Base-by-base conservation (phyloP, 176 grass and related monocot genomes). In the Carex parvula region DNA sequence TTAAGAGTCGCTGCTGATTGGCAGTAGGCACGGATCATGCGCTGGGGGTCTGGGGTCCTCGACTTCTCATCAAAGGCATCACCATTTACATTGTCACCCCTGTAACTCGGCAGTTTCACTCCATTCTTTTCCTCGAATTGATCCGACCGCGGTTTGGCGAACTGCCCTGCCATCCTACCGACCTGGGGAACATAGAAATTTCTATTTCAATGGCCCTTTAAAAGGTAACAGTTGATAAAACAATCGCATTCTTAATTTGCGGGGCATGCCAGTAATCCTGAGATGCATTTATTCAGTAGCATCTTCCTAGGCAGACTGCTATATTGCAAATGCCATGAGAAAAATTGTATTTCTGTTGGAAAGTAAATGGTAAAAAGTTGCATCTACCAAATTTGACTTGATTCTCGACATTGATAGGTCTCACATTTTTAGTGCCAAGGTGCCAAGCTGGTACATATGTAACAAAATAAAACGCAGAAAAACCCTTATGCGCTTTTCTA, bases 161-260 rank as follows among this genome's bases (percentile, higher is more conserved):
- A 98, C 84, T 98, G 96, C 2, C 93, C 96, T 16, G 96, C 96
- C 96, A 98, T 98, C 80, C 96, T 87, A 62, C 96, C 96, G 30
- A 95, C 89, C 96, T 95, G 55, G 6, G 5, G 11, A 67, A 82
- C 33, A 82, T 15, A 29, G 1, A 81, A 44, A 62, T 22, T 63
- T 41, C 48, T 11, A 62, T 46, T 71, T 41, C 7, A 81, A 62
- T 24, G 17, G 20, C 26, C n/a, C 24, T 35, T 59, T 60, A 22
- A 32, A 78, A 35, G 50, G 21, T 80, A 32, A 60, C 7, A 39
- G 8, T 44, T 35, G 33, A 63, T 63, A 5, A 44, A 44, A 17
- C 14, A 57, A 30, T 56, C 22, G 14, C 73, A 57, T 78, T 78
- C 73, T 33, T 33, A 78, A 55, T 78, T 57, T 78, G 73, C 52